Evolutionary conservation across 495 filamentous ascomycete genomes (phyloP), one percentile per base, ranked within the genome.

Genomic region (Bombardia bombarda): DNA sequence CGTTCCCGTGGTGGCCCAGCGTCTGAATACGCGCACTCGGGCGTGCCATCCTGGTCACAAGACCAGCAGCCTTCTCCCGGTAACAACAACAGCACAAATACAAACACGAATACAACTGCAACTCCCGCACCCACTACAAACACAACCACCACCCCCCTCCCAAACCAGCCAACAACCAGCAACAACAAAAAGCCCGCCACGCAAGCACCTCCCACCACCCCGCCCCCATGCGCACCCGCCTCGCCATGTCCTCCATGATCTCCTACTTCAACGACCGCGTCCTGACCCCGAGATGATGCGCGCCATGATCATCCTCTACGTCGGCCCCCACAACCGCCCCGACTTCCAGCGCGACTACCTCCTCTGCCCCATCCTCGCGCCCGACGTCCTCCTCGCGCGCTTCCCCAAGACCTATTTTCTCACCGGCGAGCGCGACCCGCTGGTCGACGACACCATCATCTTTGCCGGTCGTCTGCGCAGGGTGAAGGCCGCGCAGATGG

Each of bases 251-350:
- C 1, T 86, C 80, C n/a, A 90, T 95, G 79, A 90, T 98, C 41
- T 94, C 90, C 9, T 98, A 97, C 67, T 92, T 95, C 58, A 87
- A 90, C 60, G 92, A 98, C 64, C 86, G 93, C 18, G 84, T 98
- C 26, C 73, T 98, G 19, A 89, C 86, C 0, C 93, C 92, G 93
- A 97, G 60, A 94, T 98, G 87, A 95, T 97, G 84, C 83, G 92
- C 39, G 89, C 89, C 22, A 97, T 98, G 92, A 92, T 98, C 45
- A 95, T 98, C 60, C 74, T 98, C 17, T 98, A 98, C 57, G 84
- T 98, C 49, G 93, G 92, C 13, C 90, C 90, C 0, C 80, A 95
- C 57, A 83, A 89, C 65, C 80, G 88, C 1, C 92, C 92, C 7
- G 88, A 96, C 58, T 97, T 98, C 65, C 75, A 74, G 21, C 88